A percentile compares a stretch with the other conserved stretches of the same genome.
These are phyloP conservation scores for Lecanicillium sp. DNA, from an alignment of 2,329 filamentous ascomycete genomes.

Conservation along the genomic window DNA sequence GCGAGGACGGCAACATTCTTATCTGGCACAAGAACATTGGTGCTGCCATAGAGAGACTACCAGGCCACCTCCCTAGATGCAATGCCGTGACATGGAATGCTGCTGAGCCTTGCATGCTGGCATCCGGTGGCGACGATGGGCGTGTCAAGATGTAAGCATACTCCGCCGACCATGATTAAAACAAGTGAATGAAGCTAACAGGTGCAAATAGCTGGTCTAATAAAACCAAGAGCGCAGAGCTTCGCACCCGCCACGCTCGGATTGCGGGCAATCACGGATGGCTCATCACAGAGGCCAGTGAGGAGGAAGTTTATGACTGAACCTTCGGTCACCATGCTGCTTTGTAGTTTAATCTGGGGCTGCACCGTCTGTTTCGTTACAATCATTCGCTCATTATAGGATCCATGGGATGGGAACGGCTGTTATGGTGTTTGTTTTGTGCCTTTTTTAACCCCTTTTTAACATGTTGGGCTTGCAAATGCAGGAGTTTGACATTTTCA, in stretches of 20 bases:
- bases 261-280: constrained; percentile 11
- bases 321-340: too few relatives aligned
- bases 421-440: too few relatives aligned
- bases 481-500: too few relatives aligned
- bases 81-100: constrained; percentile 91
- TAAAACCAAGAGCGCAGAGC: constrained; percentile 12
- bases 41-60: constrained; percentile 63
- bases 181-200: too few relatives aligned
- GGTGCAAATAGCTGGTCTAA: constrained; percentile 17
- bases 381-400: too few relatives aligned
- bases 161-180: too few relatives aligned
- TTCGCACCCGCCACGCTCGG: constrained; percentile 11
- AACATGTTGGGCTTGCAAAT: too few relatives aligned
- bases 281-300: constrained; percentile 5
- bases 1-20: constrained; percentile 69
- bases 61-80: constrained; percentile 68
- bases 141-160: constrained; percentile 72
- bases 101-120: constrained; percentile 71
- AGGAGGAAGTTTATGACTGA: too few relatives aligned
- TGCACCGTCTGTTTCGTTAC: too few relatives aligned
- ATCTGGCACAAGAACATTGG: constrained; percentile 90
- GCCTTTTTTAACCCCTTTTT: too few relatives aligned
- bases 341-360: too few relatives aligned
- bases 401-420: too few relatives aligned
- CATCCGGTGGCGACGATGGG: constrained; percentile 82